Conservation (phyloP, 805 yeast species). For the Ogataea paraovalis region DNA sequence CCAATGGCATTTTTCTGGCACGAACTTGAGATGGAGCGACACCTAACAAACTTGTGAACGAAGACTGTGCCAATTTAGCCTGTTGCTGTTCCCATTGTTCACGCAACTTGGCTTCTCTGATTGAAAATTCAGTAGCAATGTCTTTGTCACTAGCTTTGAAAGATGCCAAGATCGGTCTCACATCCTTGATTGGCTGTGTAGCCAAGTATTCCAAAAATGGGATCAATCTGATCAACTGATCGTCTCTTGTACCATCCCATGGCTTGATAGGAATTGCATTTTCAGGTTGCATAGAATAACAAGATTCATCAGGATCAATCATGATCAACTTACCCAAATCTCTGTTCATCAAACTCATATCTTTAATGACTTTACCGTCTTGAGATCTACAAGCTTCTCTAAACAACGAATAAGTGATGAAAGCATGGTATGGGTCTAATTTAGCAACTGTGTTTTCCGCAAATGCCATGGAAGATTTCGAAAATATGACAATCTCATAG, state of each 20-base stretch:
- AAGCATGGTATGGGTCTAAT: slow-evolving; percentile 91
- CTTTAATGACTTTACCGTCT: slow-evolving; percentile 88
- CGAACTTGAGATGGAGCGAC: slow-evolving; percentile 41
- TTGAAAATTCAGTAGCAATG: slow-evolving; percentile 74
- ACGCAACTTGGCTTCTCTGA: slow-evolving; percentile 74
- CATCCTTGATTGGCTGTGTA: slow-evolving; percentile 77
- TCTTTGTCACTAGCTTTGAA: slow-evolving; percentile 56
- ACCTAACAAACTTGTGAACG: slow-evolving; percentile 49
- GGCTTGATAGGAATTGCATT: slow-evolving; percentile 82
- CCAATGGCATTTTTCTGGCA: slow-evolving; percentile 77
- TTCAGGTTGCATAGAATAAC: slow-evolving; percentile 82
- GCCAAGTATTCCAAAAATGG: slow-evolving; percentile 95
- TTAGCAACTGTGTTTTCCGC: slow-evolving; percentile 81
- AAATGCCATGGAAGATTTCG: slow-evolving; percentile 79
- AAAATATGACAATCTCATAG: slow-evolving; percentile 91
- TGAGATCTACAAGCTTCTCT: slow-evolving; percentile 88
- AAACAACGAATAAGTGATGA: slow-evolving; percentile 78
- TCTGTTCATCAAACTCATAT: slow-evolving; percentile 84
- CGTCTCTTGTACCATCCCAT: slow-evolving; percentile 88
- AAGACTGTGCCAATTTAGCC: slow-evolving; percentile 24
- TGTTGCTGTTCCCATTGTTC: slow-evolving; percentile 60
- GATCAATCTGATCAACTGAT: slow-evolving; percentile 71
- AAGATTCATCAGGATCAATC: slow-evolving; percentile 71
- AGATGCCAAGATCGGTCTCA: slow-evolving; percentile 79
- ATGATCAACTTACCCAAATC: slow-evolving; percentile 77